phyloP scores from a whole-genome alignment of 257 asterid species.

The Nemophila menziesii region DNA sequence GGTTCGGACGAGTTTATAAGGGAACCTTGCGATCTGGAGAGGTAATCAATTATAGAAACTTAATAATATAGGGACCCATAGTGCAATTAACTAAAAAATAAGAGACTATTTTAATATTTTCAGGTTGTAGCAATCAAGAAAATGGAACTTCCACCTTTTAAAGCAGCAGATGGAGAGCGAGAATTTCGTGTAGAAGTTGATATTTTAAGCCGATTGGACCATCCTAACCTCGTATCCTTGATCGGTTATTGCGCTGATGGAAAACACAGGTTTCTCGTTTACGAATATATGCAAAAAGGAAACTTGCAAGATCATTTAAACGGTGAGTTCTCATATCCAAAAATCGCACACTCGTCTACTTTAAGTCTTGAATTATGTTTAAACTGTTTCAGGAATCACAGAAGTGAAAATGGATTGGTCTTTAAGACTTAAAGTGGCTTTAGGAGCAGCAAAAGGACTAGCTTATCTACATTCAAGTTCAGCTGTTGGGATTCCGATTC shows the following conservation, averaged over 20 bases:
- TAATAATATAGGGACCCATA: no score
- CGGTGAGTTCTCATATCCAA: slow-evolving; percentile 35
- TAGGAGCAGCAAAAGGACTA: slow-evolving; percentile 92
- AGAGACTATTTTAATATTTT: background rate
- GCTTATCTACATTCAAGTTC: slow-evolving; percentile 88
- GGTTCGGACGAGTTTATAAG: slow-evolving; percentile 86
- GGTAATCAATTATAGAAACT: slow-evolving; percentile 21
- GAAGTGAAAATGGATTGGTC: slow-evolving; percentile 90
- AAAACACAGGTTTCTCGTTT: slow-evolving; percentile 86
- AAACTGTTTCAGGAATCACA: slow-evolving; percentile 42
- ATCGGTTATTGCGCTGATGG: slow-evolving; percentile 95
- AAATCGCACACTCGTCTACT: background rate
- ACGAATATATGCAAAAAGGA: slow-evolving; percentile 76
- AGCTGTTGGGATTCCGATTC: slow-evolving; percentile 81
- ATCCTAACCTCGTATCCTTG: slow-evolving; percentile 74
- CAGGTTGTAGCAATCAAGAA: slow-evolving; percentile 92
- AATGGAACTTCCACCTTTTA: slow-evolving; percentile 79
- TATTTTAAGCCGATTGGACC: slow-evolving; percentile 92
- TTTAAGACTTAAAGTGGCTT: slow-evolving; percentile 61
- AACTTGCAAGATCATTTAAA: slow-evolving; percentile 85
- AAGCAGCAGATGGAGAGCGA: slow-evolving; percentile 83
- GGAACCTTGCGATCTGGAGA: slow-evolving; percentile 82
- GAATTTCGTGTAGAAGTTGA: slow-evolving; percentile 94
- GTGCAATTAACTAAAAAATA: background rate
- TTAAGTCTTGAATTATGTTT: background rate